phyloP scores from a whole-genome alignment of 495 filamentous ascomycete species.

The Neurospora sp. region DNA sequence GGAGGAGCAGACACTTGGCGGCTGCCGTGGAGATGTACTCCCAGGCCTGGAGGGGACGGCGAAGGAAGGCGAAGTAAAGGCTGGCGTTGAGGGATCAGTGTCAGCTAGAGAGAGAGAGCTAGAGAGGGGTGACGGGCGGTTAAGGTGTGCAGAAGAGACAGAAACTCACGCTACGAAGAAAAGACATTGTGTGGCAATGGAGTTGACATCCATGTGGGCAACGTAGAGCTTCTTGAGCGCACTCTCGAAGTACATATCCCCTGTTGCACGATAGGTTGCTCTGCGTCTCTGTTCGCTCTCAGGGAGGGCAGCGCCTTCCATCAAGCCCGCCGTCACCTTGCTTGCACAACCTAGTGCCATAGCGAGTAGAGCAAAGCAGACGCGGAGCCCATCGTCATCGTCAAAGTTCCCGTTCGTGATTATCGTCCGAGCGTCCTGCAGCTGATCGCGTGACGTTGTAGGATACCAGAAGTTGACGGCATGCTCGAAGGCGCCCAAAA shows the following conservation, averaged over 20 bases:
- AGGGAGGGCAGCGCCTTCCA: neutral
- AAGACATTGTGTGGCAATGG: conserved; percentile 23
- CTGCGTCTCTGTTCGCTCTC: conserved; percentile 6
- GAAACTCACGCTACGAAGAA: conserved; percentile 23
- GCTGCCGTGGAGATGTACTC: conserved; percentile 21
- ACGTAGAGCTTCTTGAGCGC: conserved; percentile 21
- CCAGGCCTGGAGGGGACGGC: conserved; percentile 27
- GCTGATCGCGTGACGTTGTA: conserved; percentile 13
- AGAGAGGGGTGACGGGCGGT: neutral
- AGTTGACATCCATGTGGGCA: conserved; percentile 23
- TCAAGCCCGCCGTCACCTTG: conserved; percentile 11
- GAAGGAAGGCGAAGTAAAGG: conserved; percentile 27
- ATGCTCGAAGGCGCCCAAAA: conserved; percentile 23
- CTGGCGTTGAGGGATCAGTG: conserved; percentile 3
- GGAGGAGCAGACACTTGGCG: conserved; percentile 28
- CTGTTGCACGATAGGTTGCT: conserved; percentile 12
- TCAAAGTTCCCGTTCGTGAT: conserved; percentile 10
- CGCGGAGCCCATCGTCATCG: conserved; percentile 6
- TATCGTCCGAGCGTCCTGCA: conserved; percentile 8
- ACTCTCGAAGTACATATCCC: conserved; percentile 22
- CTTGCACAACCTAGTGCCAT: conserved; percentile 25
- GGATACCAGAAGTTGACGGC: conserved; percentile 32
- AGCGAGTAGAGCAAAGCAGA: conserved; percentile 20
- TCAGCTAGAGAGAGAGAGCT: neutral
- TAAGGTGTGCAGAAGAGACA: neutral